Evolutionary conservation across 805 yeast species (phyloP), one percentile per base, ranked within the genome.

Genomic region (Wickerhamiella parazyma): DNA sequence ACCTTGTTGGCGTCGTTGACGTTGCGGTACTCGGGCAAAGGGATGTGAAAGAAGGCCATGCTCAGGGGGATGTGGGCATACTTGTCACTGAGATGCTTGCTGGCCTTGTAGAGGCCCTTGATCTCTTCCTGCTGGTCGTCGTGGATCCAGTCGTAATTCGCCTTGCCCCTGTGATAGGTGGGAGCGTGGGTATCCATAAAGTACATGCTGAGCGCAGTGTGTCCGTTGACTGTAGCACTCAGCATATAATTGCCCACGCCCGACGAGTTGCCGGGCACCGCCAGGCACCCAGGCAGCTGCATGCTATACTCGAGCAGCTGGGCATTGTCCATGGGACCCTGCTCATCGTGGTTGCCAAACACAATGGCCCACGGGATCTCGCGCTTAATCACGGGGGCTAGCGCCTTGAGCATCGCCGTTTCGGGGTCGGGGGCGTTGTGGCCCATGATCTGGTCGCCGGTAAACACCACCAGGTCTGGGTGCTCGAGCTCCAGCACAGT

Each of bases 21-120:
- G 48, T 79, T 69, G 45, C 75, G 63, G 58, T 75, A 87, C 59
- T 91, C 97, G 1, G 95, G 91, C 14, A 87, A 51, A 0, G 98
- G 98, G 24, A 91, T 87, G 57, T 91, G 98, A 69, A 87, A 82
- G 54, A 91, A 89, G 0, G 94, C 94, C 85, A 91, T 76, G 10
- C 85, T 70, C 48, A 83, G 55, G 31, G 74, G 78, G 4, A 60
- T 61, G 14, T 65, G 63, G 1, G 68, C 48, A 51, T 68, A 67
- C 11, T 52, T 56, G 11, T 60, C 49, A 14, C 63, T 57, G 22
- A 58, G 49, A 14, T 58, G 51, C 42, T 55, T 49, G 37, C 62
- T 50, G 31, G 56, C 52, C 41, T 55, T 57, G 39, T 61, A 52
- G 42, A 64, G 55, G 18, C 58, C 53, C 44, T 67, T 65, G 19